Percentiles rank a stretch among this genome's conserved stretches.
Evolutionary conservation across 2,329 filamentous ascomycete genomes (phyloP).

Genomic region (Calonectria pseudoturangicola): DNA sequence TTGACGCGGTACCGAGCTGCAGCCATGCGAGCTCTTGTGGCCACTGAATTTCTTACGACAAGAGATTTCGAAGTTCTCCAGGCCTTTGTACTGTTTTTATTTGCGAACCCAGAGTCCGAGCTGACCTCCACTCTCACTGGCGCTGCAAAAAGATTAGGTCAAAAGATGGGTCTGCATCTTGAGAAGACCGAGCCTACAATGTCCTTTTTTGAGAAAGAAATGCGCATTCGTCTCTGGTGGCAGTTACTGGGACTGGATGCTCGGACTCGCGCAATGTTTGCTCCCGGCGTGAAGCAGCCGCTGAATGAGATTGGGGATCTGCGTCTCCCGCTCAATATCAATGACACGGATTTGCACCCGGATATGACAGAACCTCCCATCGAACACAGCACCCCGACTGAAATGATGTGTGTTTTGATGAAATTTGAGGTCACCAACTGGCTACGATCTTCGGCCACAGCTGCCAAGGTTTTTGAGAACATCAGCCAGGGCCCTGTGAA

Average conservation of each 20-base stretch:
- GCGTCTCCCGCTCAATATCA: conserved; percentile 71
- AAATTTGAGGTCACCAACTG: conserved; percentile 57
- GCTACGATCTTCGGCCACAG: conserved; percentile 50
- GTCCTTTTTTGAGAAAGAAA: conserved; percentile 52
- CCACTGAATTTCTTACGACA: conserved; percentile 54
- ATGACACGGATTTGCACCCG: conserved; percentile 72
- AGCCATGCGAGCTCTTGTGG: conserved; percentile 50
- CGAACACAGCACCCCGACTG: conserved; percentile 70
- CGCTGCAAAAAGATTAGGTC: conserved; percentile 49
- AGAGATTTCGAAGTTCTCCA: conserved; percentile 56
- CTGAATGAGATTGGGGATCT: conserved; percentile 41
- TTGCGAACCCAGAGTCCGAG: conserved; percentile 55
- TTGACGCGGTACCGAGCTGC: conserved; percentile 52
- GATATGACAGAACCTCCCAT: conserved; percentile 67
- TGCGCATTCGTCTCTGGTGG: conserved; percentile 57
- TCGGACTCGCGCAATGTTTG: conserved; percentile 31
- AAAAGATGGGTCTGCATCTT: conserved; percentile 54
- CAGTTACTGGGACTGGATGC: conserved; percentile 50
- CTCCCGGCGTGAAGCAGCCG: conserved; percentile 26
- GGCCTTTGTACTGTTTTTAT: conserved; percentile 55
- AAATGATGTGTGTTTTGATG: conserved; percentile 68
- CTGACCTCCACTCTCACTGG: conserved; percentile 51
- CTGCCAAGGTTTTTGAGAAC: conserved; percentile 46
- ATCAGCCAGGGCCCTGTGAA: conserved; percentile 34
- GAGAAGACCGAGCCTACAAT: conserved; percentile 37